A percentile compares a stretch with the other conserved stretches of the same genome.
Conservation (phyloP, 495 filamentous ascomycete genomes). For the Chaetomidium leptoderma region DNA sequence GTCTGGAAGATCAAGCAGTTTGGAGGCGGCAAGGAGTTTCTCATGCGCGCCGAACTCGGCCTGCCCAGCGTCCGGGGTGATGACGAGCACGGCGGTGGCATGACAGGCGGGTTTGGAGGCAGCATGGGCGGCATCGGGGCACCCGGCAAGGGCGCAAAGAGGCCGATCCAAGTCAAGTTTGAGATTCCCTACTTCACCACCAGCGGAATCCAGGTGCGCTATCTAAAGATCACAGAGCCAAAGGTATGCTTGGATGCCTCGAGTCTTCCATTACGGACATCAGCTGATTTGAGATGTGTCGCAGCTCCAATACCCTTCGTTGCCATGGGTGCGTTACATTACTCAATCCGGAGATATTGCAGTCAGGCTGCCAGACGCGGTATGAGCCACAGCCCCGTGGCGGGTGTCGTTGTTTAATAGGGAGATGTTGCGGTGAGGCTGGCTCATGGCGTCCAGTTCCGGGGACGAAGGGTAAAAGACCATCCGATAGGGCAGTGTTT, state of each 20-base stretch:
- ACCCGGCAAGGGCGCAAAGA: constrained; percentile 75
- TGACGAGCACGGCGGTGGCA: constrained; percentile 90
- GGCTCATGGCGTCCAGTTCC: too few species aligned
- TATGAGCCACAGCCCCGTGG: constrained; percentile 42
- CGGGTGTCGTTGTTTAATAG: background rate
- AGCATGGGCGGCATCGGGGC: constrained; percentile 76
- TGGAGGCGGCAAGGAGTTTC: constrained; percentile 94
- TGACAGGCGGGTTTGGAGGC: constrained; percentile 95
- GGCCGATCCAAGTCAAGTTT: constrained; percentile 98
- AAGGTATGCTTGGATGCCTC: constrained; percentile 69
- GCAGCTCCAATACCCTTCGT: constrained; percentile 92
- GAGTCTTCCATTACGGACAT: background rate
- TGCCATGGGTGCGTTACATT: constrained; percentile 98
- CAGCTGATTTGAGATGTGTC: constrained; percentile 27
- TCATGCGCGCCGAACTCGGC: constrained; percentile 98
- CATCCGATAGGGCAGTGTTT: background rate
- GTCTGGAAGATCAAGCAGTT: constrained; percentile 99
- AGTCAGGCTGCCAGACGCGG: constrained; percentile 82
- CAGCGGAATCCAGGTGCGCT: constrained; percentile 95
- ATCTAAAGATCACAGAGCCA: constrained; percentile 98
- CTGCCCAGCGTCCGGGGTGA: constrained; percentile 93
- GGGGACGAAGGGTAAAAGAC: too few species aligned
- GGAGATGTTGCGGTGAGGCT: too few species aligned
- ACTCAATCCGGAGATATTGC: constrained; percentile 95
- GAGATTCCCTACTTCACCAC: constrained; percentile 99